These are phyloP conservation scores for Macrophomina pseudophaseolina DNA, from an alignment of 2,329 filamentous ascomycete species.

Conservation along the genomic window DNA sequence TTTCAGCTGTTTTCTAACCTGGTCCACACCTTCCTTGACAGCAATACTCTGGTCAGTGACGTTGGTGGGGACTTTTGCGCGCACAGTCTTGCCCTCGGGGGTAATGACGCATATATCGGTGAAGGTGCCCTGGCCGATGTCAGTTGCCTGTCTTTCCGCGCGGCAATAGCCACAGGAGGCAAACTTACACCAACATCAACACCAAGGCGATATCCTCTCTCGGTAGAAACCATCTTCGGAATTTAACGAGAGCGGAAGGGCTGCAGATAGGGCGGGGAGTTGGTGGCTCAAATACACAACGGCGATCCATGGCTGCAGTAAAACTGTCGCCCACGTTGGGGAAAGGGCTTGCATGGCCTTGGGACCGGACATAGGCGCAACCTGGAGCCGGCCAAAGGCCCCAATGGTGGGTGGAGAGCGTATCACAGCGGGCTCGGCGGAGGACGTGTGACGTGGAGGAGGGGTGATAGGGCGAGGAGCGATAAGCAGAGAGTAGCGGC, in stretches of 20 bases:
- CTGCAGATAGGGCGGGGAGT: not conserved
- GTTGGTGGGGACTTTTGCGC: slow-evolving; percentile 55
- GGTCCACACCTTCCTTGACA: slow-evolving; percentile 52
- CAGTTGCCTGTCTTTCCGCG: too few relatives aligned
- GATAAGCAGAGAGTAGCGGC: not conserved
- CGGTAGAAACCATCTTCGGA: not conserved
- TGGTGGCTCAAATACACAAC: not conserved
- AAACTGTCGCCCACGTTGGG: not conserved
- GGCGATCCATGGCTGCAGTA: not conserved
- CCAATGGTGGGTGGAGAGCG: not conserved
- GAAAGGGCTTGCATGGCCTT: not conserved
- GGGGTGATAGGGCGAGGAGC: not conserved
- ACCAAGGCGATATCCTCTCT: slow-evolving; percentile 33
- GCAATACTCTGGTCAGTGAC: slow-evolving; percentile 54
- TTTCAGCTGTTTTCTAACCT: slow-evolving; percentile 48
- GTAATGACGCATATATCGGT: slow-evolving; percentile 57
- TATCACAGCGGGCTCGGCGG: not conserved
- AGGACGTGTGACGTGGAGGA: not conserved
- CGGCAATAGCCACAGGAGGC: too few relatives aligned
- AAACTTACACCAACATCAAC: slow-evolving; percentile 34
- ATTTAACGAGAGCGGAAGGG: not conserved
- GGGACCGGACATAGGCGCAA: not conserved
- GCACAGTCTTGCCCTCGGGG: slow-evolving; percentile 49
- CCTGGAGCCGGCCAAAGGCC: not conserved
- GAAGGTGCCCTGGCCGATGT: slow-evolving; percentile 46